Percentiles rank a stretch among this genome's conserved stretches.
Conservation (phyloP, 139 green algal genomes). For the Asterochloris erici region DNA sequence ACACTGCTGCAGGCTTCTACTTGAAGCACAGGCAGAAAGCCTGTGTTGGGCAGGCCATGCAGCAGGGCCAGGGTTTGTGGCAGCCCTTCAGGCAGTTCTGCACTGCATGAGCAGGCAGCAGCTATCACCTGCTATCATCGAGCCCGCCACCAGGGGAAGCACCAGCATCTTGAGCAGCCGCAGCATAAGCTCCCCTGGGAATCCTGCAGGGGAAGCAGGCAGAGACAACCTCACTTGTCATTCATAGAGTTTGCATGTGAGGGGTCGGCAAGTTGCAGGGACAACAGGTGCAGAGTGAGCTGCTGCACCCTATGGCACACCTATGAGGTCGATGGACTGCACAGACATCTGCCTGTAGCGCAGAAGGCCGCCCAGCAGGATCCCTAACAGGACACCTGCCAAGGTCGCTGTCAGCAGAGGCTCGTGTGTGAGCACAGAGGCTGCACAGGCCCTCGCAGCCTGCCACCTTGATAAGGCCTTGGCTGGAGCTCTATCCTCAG, state of each 20-base stretch:
- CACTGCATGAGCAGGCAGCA: background rate
- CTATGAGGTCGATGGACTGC: constrained; percentile 26
- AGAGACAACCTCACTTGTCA: background rate
- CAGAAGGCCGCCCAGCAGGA: constrained; percentile 24
- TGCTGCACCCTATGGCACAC: background rate
- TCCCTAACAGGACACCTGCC: constrained; percentile 21
- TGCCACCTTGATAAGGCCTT: too few species aligned
- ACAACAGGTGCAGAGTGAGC: background rate
- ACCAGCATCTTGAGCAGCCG: constrained; percentile 52
- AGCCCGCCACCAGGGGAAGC: constrained; percentile 42
- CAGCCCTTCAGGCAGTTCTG: background rate
- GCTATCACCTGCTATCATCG: constrained; percentile 36
- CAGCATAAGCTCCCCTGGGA: constrained; percentile 54
- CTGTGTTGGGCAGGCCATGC: too few species aligned
- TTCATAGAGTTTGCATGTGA: too few species aligned
- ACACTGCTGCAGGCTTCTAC: too few species aligned
- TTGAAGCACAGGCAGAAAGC: too few species aligned
- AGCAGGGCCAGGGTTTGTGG: background rate
- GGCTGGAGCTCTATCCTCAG: background rate
- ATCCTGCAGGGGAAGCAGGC: constrained; percentile 19
- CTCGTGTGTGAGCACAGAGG: background rate
- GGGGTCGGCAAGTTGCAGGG: background rate
- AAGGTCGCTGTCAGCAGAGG: constrained; percentile 17
- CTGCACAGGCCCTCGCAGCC: too few species aligned
- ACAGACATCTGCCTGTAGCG: constrained; percentile 2